phyloP scores from a whole-genome alignment of 768 basidiomycete species.

The Boletus pseudo-olivaceus region DNA sequence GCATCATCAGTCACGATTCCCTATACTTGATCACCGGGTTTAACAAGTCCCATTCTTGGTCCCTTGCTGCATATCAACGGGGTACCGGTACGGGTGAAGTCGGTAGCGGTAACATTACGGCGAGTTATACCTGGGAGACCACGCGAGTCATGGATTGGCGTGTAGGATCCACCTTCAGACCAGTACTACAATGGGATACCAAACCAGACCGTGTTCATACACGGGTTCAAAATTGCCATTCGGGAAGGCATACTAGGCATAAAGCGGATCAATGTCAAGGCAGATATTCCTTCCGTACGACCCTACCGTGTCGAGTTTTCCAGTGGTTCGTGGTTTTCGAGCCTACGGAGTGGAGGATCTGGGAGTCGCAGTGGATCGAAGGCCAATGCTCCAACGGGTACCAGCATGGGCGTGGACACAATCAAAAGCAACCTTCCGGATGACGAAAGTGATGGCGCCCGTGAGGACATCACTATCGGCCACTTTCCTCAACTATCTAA shows the following conservation, averaged over 20 bases:
- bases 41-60: conserved; percentile 23
- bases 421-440: not conserved
- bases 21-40: conserved; percentile 24
- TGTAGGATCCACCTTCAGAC: conserved; percentile 3
- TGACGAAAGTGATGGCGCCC: not conserved
- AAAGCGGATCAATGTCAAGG: conserved; percentile 1
- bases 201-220: conserved; percentile 24
- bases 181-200: conserved; percentile 1
- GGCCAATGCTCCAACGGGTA: not conserved
- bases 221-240: conserved; percentile 16
- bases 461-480: not conserved
- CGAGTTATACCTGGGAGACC: conserved; percentile 11
- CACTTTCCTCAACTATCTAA: conserved; percentile 2
- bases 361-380: not conserved
- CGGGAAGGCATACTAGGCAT: conserved; percentile 1
- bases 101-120: conserved; percentile 10
- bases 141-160: conserved; percentile 9
- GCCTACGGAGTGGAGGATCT: not conserved
- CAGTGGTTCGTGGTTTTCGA: not conserved
- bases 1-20: conserved; percentile 19
- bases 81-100: not conserved
- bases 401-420: not conserved
- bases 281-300: not conserved
- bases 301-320: not conserved
- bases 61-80: conserved; percentile 19